Conservation (phyloP, 2,329 filamentous ascomycete species). For the Aaosphaeria pasadenensis region DNA sequence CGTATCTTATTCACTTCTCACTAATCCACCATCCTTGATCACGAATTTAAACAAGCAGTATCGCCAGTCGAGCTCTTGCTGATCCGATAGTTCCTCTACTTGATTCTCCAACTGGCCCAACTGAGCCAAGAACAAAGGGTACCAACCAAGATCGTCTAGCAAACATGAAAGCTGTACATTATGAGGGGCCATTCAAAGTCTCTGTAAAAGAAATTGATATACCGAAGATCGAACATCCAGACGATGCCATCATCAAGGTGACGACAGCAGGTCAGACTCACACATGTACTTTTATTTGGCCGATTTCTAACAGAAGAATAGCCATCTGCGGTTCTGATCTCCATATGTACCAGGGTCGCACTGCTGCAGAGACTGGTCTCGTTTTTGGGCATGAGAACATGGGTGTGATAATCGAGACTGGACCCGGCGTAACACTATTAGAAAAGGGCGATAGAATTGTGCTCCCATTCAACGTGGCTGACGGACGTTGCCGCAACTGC, state of each 20-base stretch:
- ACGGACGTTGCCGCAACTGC: constrained; percentile 62
- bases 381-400: constrained; percentile 64
- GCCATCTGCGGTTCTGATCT: constrained; percentile 55
- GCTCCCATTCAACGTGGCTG: constrained; percentile 64
- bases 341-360: constrained; percentile 65
- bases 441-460: constrained; percentile 64
- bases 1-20: too few species aligned
- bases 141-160: constrained; percentile 11
- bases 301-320: constrained; percentile 2
- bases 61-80: neutral
- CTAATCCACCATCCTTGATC: too few species aligned
- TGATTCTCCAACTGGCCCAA: constrained; percentile 8
- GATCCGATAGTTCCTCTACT: constrained; percentile 3
- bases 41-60: too few species aligned
- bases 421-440: constrained; percentile 58
- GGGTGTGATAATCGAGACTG: constrained; percentile 56
- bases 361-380: constrained; percentile 59
- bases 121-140: constrained; percentile 1
- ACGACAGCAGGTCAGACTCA: constrained; percentile 53
- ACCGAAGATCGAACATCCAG: constrained; percentile 61
- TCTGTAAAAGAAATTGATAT: constrained; percentile 59
- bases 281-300: constrained; percentile 1
- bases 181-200: constrained; percentile 60
- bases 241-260: constrained; percentile 64
- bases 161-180: constrained; percentile 63